A percentile compares a stretch with the other conserved stretches of the same genome.
Evolutionary conservation across 176 grass and related monocot genomes (phyloP).

Genomic region (Elaeis guineensis): DNA sequence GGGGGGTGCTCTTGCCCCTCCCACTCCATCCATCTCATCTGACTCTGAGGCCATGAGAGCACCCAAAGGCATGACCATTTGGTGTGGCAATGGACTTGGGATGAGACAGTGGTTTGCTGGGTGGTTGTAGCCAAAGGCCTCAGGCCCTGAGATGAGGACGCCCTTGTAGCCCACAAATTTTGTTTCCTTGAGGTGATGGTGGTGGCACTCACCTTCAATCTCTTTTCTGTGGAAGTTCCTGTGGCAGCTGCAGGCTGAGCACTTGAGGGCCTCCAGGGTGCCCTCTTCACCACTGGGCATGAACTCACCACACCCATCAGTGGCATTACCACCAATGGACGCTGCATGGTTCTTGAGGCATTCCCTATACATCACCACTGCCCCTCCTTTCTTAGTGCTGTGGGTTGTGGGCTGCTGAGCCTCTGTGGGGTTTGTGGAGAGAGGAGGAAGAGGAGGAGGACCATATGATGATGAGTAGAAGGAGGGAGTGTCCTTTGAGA

Average conservation of each 20-base stretch:
- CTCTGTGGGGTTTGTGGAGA: too few relatives aligned
- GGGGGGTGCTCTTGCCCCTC: background rate
- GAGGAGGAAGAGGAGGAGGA: too few relatives aligned
- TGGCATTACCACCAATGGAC: conserved; percentile 9
- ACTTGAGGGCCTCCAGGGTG: conserved; percentile 4
- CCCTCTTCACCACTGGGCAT: conserved; percentile 14
- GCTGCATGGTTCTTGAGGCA: conserved; percentile 19
- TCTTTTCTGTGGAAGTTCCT: conserved; percentile 16
- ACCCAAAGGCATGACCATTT: conserved; percentile 12
- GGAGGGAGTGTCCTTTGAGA: too few relatives aligned
- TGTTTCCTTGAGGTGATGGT: background rate
- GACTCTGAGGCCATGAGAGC: background rate
- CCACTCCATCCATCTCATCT: conserved; percentile 2
- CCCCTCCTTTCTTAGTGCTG: background rate
- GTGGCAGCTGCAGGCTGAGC: conserved; percentile 14
- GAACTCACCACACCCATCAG: conserved; percentile 14
- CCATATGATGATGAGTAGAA: too few relatives aligned
- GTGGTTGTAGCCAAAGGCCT: conserved; percentile 5
- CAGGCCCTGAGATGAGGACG: background rate
- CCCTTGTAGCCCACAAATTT: too few relatives aligned
- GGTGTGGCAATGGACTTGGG: background rate
- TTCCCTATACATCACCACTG: conserved; percentile 6
- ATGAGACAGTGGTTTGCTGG: background rate
- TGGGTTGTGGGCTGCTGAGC: background rate
- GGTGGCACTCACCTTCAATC: conserved; percentile 2